These are phyloP conservation scores for Phytopythium boreale DNA, from an alignment of 352 stramenopile genomes.

Conservation along the genomic window DNA sequence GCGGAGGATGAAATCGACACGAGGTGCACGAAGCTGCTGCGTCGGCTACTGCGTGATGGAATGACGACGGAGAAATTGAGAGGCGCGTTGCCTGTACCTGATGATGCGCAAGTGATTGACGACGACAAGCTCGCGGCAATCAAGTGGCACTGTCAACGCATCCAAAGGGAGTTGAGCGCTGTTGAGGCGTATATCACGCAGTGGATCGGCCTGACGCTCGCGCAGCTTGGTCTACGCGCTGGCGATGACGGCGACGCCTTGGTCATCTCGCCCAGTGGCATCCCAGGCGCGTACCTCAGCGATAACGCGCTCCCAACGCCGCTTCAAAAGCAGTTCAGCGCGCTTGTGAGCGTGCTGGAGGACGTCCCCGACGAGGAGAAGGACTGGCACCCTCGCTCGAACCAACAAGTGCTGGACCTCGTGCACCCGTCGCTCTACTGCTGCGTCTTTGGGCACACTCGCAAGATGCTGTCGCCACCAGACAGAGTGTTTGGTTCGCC, in stretches of 20 bases:
- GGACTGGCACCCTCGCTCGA: constrained; percentile 53
- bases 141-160: constrained; percentile 18
- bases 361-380: constrained; percentile 33
- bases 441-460: constrained; percentile 37
- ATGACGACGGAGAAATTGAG: constrained; percentile 7
- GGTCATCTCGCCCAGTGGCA: constrained; percentile 21
- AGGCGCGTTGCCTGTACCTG: constrained; percentile 10
- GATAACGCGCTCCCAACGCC: constrained; percentile 22
- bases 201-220: constrained; percentile 9
- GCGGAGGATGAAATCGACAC: constrained; percentile 5
- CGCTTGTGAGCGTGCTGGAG: constrained; percentile 17
- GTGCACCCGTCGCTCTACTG: constrained; percentile 67
- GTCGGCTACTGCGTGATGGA: constrained; percentile 10
- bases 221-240: not conserved
- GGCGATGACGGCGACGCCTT: constrained; percentile 5
- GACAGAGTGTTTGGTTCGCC: not conserved
- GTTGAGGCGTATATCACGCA: constrained; percentile 13
- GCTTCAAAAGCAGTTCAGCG: constrained; percentile 23
- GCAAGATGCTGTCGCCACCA: not conserved
- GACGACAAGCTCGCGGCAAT: constrained; percentile 9
- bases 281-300: constrained; percentile 37
- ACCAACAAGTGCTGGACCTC: constrained; percentile 49
- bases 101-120: constrained; percentile 7
- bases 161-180: constrained; percentile 9
- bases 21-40: constrained; percentile 12